Evolutionary conservation across 495 filamentous ascomycete genomes (phyloP), one percentile per base, ranked within the genome.

Genomic region (Hyaloscypha variabilis): DNA sequence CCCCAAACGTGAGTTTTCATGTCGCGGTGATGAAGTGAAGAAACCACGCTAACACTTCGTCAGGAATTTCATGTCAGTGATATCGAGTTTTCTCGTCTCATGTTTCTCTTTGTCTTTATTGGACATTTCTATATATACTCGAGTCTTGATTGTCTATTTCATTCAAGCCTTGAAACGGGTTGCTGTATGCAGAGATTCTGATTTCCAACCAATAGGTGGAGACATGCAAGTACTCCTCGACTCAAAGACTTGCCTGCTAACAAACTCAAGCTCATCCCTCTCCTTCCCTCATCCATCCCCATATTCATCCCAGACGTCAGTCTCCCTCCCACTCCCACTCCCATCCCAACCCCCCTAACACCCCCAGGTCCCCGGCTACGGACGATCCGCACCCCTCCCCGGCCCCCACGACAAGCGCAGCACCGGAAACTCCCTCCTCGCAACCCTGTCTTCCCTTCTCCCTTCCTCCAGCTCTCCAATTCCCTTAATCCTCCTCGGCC

Each of bases 301-400:
- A 69, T 81, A 39, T 79, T 79, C 69, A 70, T 80, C 58, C 79
- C 77, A 2, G 79, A 81, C 64, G 72, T 69, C 55, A 30, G 63
- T 63, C 11, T 19, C 6, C 21, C 8, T 34, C 31, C 31, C 14
- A 49, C 46, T 36, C 2, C 46, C 39, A 8, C 24, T 58, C 26
- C 34, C 25, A 14, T 14, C 29, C 30, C 34, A 49, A 5, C 30
- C 30, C 21, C 51, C 54, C 49, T 50, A 49, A 51, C 8, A 1
- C 31, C 53, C 30, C 36, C 26, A 78, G 69, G 70, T 85, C 17
- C 79, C 80, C 2, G 80, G 80, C 60, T 85, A 84, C 66, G 82
- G 82, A 28, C 72, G 73, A 54, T 74, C 70, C 58, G 74, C 72
- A 6, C 71, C 73, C 11, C 65, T 69, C n/a, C 24, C 26, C 62